Base-by-base conservation (phyloP, 345 rosid genomes). In the Eucalyptus regnans region DNA sequence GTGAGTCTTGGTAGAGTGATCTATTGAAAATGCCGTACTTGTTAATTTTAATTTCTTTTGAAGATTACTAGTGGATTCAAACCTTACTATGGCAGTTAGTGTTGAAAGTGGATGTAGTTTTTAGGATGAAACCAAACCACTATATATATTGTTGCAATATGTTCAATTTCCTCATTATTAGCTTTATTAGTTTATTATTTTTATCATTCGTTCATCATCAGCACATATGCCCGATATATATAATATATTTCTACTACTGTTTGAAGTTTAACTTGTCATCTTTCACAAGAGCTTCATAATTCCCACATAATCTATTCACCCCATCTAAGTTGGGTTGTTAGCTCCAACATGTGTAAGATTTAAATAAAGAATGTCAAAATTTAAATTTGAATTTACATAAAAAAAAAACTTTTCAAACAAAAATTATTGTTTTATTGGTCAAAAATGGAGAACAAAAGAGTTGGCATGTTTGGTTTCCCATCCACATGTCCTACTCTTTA, bases 161-260 rank as follows among this genome's bases (percentile, higher is more conserved):
- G 31, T 62, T 60, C 16, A 22, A 27, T 60, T 29, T 62, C 15
- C 15, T 27, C 68, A 5, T 29, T 12, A 27, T 62, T 62, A 12
- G 16, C 15, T 62, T 62, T 29, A 12, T 62, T 12, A 2, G 2
- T 62, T 62, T 12, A 62, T 62, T 12, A 62, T 62, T 33, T 27
- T 62, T 12, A 60, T 0, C 31, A 27, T 27, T 0, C 0, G 4
- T 27, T 27, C 31, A 11, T 0, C 66, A 60, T 6, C 2, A 12
- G 4, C 66, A 12, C 66, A 11, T 27, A 9, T 0, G 7, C 8
- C 16, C 14, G 7, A 60, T 60, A 27, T 60, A 0, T 27, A 60
- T 27, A 60, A 60, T 60, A 27, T 27, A 12, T 60, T 60, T 60
- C 0, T 60, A 6, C 2, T 11, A 0, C 0, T 60, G 7, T 60